Evolutionary conservation across 805 yeast genomes (phyloP), one percentile per base, ranked within the genome.

Genomic region (Lipomyces spencermartinsiae): DNA sequence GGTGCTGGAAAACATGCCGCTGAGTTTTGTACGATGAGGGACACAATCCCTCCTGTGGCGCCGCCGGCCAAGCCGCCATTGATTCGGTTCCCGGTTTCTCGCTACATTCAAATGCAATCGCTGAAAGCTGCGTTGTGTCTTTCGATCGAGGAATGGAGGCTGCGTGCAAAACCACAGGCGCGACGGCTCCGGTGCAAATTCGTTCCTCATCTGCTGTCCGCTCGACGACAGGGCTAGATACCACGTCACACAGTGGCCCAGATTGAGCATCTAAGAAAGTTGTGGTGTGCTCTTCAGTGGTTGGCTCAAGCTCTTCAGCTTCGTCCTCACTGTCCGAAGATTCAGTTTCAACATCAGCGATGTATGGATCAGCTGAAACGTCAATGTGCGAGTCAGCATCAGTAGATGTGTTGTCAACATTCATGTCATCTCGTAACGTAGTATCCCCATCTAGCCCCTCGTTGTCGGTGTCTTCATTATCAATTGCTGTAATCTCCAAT

Each of bases 381-480:
- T 43, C 49, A 16, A 6, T 43, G 5, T 43, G 49, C 10, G n/a
- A 8, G 19, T n/a, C 49, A n/a, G 49, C n/a, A 29, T 35, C 6
- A 25, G 51, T 19, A 39, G 19, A 37, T 5, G 58, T 8, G 7
- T 14, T 14, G n/a, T 63, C 63, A 14, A 56, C 19, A 29, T 64
- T 63, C 56, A 64, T 43, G 7, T 59, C 62, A 22, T 65, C 68
- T 8, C 64, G 63, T 31, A 65, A 39, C 9, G 68, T 61, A 29
- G 61, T 33, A 31, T 61, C 68, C 16, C 39, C 65, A 16, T 61
- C 68, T 43, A 43, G n/a, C 22, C 22, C n/a, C 22, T 43, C 62
- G 12, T 51, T 37, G 31, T n/a, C 58, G 16, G 31, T 58, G 33
- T 9, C 19, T 1, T 2, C 14, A 2, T 31, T 5, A 31, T 59